Base-by-base conservation (phyloP, 2,329 filamentous ascomycete genomes). In the Sarocladium kiliense region DNA sequence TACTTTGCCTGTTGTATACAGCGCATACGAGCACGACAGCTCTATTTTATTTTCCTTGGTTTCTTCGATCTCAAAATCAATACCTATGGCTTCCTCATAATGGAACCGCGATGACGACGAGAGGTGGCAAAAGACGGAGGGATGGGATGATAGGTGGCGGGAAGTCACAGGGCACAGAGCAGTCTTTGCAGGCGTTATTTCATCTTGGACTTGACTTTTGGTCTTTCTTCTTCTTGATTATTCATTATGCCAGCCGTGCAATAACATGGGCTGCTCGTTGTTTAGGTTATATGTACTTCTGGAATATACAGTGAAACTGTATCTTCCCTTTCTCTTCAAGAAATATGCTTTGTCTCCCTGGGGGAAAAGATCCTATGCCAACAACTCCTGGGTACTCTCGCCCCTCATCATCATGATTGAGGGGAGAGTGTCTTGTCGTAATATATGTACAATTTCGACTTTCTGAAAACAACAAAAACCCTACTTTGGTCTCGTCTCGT, bases 191-290 rank as follows among this genome's bases (percentile, higher is more conserved):
- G 41, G 41, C 21, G 41, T 44, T 44, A 10, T 25, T 7, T 44
- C 36, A 39, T 39, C 36, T 39, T 16, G 36, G 16, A 39, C n/a
- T n/a, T n/a, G n/a, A n/a, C n/a, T n/a, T 32, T 12, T 39, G 5
- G 9, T 19, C 18, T 44, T 25, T 44, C 18, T 6, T 44, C 41
- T 21, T 25, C 41, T 39, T 39, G 36, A 44, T 44, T 44, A 44
- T 44, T 44, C 41, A 44, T 44, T 44, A 44, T 23, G 16, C 36
- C 9, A 44, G 41, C 41, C 41, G 23, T 44, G 41, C 41, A 44
- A 44, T 44, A 44, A 44, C 41, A 44, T 3, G 3, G 36, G 36
- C 36, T 39, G 36, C 16, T 39, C 9, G 7, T 19, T n/a, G 18
- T 39, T n/a, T 39, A n/a, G 12, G 12, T 6, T 18, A 7, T 26